phyloP scores from a whole-genome alignment of 768 basidiomycete genomes.

The Collybia mongolica region DNA sequence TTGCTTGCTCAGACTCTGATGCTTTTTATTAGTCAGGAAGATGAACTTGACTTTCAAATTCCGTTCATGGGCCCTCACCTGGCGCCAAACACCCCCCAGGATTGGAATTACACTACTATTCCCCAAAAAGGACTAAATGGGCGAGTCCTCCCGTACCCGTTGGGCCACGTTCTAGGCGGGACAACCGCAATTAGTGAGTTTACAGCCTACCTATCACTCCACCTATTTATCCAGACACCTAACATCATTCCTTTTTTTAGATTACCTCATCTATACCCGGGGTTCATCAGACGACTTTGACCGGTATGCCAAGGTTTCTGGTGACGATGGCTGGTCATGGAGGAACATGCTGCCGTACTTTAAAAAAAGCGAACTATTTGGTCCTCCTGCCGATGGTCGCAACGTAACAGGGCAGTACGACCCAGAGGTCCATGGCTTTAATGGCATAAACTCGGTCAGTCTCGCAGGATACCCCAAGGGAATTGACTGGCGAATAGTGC shows the following conservation, averaged over 20 bases:
- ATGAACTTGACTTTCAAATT: slow-evolving; percentile 3
- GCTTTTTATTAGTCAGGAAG: neutral
- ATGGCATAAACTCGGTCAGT: slow-evolving; percentile 25
- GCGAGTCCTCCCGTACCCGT: slow-evolving; percentile 1
- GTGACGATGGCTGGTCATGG: slow-evolving; percentile 3
- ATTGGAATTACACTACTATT: slow-evolving; percentile 10
- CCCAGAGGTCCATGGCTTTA: slow-evolving; percentile 27
- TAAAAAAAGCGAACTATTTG: slow-evolving; percentile 29
- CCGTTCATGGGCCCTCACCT: slow-evolving; percentile 5
- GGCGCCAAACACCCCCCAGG: slow-evolving; percentile 2
- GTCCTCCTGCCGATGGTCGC: slow-evolving; percentile 27
- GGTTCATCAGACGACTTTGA: slow-evolving; percentile 5
- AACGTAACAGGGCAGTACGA: slow-evolving; percentile 28
- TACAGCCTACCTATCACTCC: neutral
- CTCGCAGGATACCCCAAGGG: slow-evolving; percentile 24
- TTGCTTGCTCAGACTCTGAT: neutral
- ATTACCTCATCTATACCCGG: neutral
- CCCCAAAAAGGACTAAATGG: slow-evolving; percentile 3
- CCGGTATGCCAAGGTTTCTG: slow-evolving; percentile 1
- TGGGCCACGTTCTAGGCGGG: slow-evolving; percentile 9
- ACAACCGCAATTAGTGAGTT: slow-evolving; percentile 5
- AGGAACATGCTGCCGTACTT: slow-evolving; percentile 7
- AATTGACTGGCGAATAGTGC: slow-evolving; percentile 27
- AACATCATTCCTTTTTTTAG: neutral
- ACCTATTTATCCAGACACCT: neutral